Evolutionary conservation across 176 grass and related monocot species (phyloP).

Genomic region (Melocanna baccifera): DNA sequence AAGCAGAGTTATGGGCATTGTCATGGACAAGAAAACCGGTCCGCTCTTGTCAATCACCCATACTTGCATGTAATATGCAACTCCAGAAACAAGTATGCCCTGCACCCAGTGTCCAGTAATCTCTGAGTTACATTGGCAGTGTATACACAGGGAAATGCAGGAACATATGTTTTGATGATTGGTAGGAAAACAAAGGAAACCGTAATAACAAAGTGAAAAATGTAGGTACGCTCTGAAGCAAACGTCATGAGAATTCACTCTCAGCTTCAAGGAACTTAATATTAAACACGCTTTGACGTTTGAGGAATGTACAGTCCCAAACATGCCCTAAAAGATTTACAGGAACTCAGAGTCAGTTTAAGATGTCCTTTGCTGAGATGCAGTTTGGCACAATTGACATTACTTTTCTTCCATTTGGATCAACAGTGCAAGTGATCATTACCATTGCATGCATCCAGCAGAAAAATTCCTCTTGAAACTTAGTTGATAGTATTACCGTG

Average conservation of each 20-base stretch:
- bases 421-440: neutral
- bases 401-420: neutral
- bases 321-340: neutral
- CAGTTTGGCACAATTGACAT: neutral
- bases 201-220: neutral
- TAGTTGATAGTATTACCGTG: neutral
- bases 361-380: neutral
- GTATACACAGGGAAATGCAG: neutral
- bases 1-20: constrained; percentile 45
- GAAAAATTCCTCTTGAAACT: neutral
- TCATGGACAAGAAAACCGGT: constrained; percentile 52
- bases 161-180: neutral
- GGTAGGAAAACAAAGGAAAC: neutral
- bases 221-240: neutral
- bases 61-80: constrained; percentile 51
- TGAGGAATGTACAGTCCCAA: neutral
- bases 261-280: neutral
- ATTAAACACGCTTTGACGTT: neutral
- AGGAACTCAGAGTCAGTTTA: neutral
- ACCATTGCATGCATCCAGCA: neutral
- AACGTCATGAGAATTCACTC: neutral
- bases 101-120: neutral
- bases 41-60: constrained; percentile 54
- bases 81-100: constrained; percentile 37
- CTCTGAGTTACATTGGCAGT: neutral